Conservation (phyloP, 192 early-diverging fungal species). For the Mortierella antarctica region DNA sequence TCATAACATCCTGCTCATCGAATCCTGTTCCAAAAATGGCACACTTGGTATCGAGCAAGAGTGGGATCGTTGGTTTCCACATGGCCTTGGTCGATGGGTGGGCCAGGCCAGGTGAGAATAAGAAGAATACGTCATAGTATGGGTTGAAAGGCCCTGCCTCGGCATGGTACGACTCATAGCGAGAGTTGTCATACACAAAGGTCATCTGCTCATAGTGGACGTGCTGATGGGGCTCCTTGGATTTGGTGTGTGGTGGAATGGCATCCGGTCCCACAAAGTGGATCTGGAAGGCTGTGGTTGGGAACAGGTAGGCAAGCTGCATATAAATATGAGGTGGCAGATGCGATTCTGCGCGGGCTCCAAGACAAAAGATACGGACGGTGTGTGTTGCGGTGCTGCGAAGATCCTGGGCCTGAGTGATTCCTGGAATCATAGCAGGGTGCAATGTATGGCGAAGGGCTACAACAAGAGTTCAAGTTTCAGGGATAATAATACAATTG, state of each 20-base stretch:
- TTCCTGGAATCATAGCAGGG: conserved; percentile 44
- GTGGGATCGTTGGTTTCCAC: conserved; percentile 75
- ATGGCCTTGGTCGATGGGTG: conserved; percentile 67
- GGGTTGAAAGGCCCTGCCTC: conserved; percentile 76
- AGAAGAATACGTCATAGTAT: conserved; percentile 80
- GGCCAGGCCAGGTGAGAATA: conserved; percentile 81
- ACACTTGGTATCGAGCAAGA: conserved; percentile 80
- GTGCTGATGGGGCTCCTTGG: conserved; percentile 38
- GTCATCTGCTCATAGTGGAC: conserved; percentile 68
- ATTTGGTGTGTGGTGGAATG: conserved; percentile 58
- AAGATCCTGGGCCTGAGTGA: conserved; percentile 41
- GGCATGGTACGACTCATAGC: conserved; percentile 72
- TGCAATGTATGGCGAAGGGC: conserved; percentile 52
- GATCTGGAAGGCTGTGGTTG: conserved; percentile 78
- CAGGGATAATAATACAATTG: not conserved
- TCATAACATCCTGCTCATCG: conserved; percentile 73
- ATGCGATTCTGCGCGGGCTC: conserved; percentile 79
- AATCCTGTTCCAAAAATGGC: conserved; percentile 82
- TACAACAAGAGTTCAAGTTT: not conserved
- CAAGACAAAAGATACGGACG: conserved; percentile 75
- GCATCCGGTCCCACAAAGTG: conserved; percentile 85
- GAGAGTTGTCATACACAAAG: conserved; percentile 74
- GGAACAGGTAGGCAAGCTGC: conserved; percentile 79
- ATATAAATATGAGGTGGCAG: conserved; percentile 81
- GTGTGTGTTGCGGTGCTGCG: conserved; percentile 55